These are phyloP conservation scores for Gyrodon lividus DNA, from an alignment of 768 basidiomycete species.

Conservation along the genomic window DNA sequence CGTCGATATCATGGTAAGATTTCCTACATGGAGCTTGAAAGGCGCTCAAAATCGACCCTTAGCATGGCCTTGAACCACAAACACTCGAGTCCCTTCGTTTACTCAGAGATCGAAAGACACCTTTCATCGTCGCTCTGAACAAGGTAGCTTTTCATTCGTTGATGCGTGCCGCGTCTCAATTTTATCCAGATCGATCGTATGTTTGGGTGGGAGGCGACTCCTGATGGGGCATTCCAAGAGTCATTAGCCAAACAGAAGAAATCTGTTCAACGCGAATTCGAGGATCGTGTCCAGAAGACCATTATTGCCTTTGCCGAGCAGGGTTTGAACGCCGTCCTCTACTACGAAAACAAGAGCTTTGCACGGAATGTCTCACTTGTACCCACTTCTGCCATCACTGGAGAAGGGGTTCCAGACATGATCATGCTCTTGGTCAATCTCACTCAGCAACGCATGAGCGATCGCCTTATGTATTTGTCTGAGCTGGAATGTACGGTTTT, in stretches of 20 bases:
- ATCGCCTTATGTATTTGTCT: slow-evolving; percentile 95
- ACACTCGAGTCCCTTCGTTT: slow-evolving; percentile 94
- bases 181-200: slow-evolving; percentile 86
- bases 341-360: slow-evolving; percentile 97
- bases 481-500: slow-evolving; percentile 97
- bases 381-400: slow-evolving; percentile 96
- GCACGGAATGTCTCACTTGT: slow-evolving; percentile 94
- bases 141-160: slow-evolving; percentile 51
- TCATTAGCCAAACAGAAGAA: slow-evolving; percentile 80
- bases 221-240: slow-evolving; percentile 90
- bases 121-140: slow-evolving; percentile 98
- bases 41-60: slow-evolving; percentile 7
- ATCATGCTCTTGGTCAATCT: slow-evolving; percentile 97
- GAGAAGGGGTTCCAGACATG: slow-evolving; percentile 99
- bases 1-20: slow-evolving; percentile 90
- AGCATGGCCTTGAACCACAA: slow-evolving; percentile 98
- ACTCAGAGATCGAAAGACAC: slow-evolving; percentile 90
- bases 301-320: slow-evolving; percentile 97
- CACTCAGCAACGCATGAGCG: slow-evolving; percentile 97
- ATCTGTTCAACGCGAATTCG: slow-evolving; percentile 87
- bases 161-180: slow-evolving; percentile 10
- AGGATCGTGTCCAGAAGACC: slow-evolving; percentile 80
- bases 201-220: slow-evolving; percentile 90
- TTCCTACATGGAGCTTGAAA: background rate
- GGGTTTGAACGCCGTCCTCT: slow-evolving; percentile 90